These are phyloP conservation scores for Sporothrix inflata DNA, from an alignment of 2,329 filamentous ascomycete species.

Conservation along the genomic window DNA sequence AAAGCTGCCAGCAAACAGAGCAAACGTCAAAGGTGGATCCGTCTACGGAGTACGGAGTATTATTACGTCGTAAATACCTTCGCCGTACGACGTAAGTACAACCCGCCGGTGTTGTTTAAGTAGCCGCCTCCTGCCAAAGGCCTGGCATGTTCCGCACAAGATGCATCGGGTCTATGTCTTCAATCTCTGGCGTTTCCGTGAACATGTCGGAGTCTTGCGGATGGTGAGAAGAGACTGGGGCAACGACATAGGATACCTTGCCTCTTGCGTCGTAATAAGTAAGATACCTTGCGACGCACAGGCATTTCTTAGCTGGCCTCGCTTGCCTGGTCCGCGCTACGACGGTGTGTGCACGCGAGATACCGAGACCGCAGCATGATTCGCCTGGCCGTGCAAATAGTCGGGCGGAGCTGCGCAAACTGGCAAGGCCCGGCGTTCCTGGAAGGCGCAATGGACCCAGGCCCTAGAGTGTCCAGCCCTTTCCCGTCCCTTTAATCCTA, in stretches of 20 bases:
- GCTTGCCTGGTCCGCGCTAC: not conserved
- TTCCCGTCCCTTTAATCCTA: not conserved
- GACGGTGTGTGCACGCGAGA: not conserved
- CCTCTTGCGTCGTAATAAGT: not conserved
- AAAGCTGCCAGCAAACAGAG: not conserved
- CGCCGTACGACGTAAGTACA: not conserved
- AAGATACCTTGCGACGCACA: not conserved
- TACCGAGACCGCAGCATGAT: not conserved
- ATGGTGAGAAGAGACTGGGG: too few species aligned
- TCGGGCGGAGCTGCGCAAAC: constrained; percentile 8
- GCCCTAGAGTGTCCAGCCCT: not conserved
- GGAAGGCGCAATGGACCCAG: constrained; percentile 6
- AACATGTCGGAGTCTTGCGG: too few species aligned
- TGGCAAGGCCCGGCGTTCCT: constrained; percentile 13
- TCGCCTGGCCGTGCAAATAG: not conserved
- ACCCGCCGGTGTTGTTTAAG: not conserved
- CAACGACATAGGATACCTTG: not conserved
- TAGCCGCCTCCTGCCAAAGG: not conserved
- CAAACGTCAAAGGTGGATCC: not conserved
- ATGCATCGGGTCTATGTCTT: too few species aligned
- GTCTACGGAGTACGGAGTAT: not conserved
- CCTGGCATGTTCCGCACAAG: too few species aligned
- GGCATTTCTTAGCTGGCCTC: not conserved
- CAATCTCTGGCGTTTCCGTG: too few species aligned
- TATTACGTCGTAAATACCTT: not conserved